Conservation (phyloP, 306 rosid species). For the Luffa acutangula region DNA sequence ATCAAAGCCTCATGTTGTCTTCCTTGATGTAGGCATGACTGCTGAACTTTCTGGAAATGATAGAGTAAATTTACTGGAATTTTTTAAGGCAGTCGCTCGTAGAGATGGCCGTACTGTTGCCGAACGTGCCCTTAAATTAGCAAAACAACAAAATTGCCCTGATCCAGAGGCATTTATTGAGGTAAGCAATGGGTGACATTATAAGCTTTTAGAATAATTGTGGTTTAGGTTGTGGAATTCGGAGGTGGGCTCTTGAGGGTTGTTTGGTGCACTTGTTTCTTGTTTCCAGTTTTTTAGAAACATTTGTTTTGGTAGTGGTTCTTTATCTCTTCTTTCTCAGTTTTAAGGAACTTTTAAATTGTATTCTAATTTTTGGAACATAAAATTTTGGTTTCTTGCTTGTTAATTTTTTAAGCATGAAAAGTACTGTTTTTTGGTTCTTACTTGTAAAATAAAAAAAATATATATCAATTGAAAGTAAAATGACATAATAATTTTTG, state of each 20-base stretch:
- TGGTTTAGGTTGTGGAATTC: background rate
- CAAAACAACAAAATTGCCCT: constrained; percentile 93
- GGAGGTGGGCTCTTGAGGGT: background rate
- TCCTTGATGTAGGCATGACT: constrained; percentile 99
- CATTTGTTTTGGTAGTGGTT: background rate
- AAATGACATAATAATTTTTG: background rate
- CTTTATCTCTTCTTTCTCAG: background rate
- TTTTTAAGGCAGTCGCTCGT: constrained; percentile 89
- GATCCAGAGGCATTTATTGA: constrained; percentile 83
- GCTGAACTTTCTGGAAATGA: constrained; percentile 92
- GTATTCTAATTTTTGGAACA: background rate
- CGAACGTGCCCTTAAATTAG: constrained; percentile 59
- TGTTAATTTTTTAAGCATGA: background rate
- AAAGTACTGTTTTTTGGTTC: background rate
- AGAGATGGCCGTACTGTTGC: constrained; percentile 97
- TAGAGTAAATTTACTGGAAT: constrained; percentile 72
- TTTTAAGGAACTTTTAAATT: background rate
- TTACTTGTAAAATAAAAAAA: background rate
- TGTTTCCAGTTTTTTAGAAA: background rate
- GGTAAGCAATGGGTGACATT: constrained; percentile 31
- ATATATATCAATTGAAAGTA: background rate
- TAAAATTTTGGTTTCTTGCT: background rate
- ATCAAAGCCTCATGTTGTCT: constrained; percentile 93
- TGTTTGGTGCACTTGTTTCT: background rate
- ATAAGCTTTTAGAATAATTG: background rate